These are phyloP conservation scores for Zanthoxylum bungeanum DNA, from an alignment of 345 rosid genomes.

Conservation along the genomic window DNA sequence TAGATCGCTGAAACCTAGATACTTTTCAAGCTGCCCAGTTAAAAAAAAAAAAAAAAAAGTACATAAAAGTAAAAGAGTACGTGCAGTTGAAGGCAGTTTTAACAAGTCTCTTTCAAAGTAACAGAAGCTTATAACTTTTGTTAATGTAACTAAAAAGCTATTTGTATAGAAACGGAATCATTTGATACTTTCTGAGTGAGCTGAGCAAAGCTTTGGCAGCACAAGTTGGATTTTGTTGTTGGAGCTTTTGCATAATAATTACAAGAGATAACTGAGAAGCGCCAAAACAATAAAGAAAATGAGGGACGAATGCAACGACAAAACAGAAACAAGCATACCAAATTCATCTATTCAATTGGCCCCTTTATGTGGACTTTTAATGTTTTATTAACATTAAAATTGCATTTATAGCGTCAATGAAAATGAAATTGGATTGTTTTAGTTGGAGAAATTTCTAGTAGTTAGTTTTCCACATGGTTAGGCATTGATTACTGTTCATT, in stretches of 20 bases:
- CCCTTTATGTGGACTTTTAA: neutral
- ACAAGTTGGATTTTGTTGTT: neutral
- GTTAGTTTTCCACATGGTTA: neutral
- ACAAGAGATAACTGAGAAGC: neutral
- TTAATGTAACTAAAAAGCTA: too few species aligned
- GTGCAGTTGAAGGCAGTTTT: too few species aligned
- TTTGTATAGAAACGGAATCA: neutral
- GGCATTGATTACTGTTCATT: neutral
- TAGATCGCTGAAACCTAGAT: neutral
- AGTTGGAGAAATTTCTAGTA: neutral
- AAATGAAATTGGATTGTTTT: neutral
- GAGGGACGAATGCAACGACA: conserved; percentile 19
- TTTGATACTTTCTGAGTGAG: neutral
- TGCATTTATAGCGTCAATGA: neutral
- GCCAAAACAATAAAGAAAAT: conserved; percentile 6
- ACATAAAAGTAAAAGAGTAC: too few species aligned
- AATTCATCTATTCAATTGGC: neutral
- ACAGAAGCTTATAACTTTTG: too few species aligned
- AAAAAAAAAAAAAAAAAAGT: neutral
- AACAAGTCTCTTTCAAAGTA: too few species aligned
- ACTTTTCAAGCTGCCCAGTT: neutral
- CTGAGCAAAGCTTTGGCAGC: too few species aligned
- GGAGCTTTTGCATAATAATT: conserved; percentile 7
- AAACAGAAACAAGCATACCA: conserved; percentile 22
- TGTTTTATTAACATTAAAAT: neutral